Evolutionary conservation across 2,329 filamentous ascomycete genomes (phyloP).

Genomic region (Hypoxylon sp.): DNA sequence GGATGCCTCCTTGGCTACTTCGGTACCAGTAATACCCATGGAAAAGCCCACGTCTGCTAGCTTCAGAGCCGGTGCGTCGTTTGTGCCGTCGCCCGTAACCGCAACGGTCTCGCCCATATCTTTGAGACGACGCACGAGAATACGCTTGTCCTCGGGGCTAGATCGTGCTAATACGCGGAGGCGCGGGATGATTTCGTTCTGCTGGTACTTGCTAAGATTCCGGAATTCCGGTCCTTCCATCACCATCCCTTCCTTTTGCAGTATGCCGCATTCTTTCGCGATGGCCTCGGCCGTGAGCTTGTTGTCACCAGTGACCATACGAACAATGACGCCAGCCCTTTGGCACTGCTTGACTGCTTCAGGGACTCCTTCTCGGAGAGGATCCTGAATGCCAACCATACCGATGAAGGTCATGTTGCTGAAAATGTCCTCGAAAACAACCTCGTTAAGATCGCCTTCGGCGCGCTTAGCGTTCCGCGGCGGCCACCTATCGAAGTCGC

Average conservation of each 20-base stretch:
- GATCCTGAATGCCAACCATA: slow-evolving; percentile 83
- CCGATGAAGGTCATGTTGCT: slow-evolving; percentile 72
- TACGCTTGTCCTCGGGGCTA: slow-evolving; percentile 79
- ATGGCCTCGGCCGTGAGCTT: slow-evolving; percentile 81
- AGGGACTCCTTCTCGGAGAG: slow-evolving; percentile 75
- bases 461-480: slow-evolving; percentile 66
- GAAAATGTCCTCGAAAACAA: slow-evolving; percentile 73
- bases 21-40: slow-evolving; percentile 84
- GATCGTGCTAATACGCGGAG: slow-evolving; percentile 78
- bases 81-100: slow-evolving; percentile 84
- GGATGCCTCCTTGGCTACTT: slow-evolving; percentile 85
- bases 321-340: slow-evolving; percentile 77
- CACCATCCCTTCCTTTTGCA: slow-evolving; percentile 71
- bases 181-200: slow-evolving; percentile 71
- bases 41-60: slow-evolving; percentile 85
- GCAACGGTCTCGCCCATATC: slow-evolving; percentile 79
- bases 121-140: slow-evolving; percentile 75
- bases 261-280: slow-evolving; percentile 79
- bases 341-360: slow-evolving; percentile 78
- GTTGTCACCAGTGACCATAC: slow-evolving; percentile 89
- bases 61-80: slow-evolving; percentile 82
- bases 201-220: slow-evolving; percentile 70
- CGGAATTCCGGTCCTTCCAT: slow-evolving; percentile 83
- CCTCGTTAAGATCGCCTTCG: slow-evolving; percentile 65
- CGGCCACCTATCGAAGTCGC: slow-evolving; percentile 86